phyloP scores from a whole-genome alignment of 805 yeast genomes.

The Lipomyces chichibuensis region DNA sequence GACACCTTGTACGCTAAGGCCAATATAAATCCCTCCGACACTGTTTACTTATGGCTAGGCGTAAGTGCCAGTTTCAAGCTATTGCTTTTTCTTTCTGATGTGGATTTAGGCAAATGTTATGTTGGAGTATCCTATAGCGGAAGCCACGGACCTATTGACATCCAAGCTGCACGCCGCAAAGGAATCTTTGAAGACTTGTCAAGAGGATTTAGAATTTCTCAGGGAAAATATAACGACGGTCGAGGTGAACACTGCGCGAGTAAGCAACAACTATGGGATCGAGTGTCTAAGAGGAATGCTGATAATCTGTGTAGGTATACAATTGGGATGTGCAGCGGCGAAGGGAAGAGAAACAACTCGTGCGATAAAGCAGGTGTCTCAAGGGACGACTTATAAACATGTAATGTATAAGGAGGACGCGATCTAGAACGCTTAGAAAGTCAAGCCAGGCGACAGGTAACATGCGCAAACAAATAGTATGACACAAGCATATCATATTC shows the following conservation, averaged over 20 bases:
- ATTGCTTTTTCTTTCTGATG: not conserved
- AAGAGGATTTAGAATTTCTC: constrained; percentile 81
- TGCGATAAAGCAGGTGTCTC: not conserved
- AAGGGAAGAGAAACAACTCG: constrained; percentile 30
- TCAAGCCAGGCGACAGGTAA: not conserved
- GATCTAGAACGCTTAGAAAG: not conserved
- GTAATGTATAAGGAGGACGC: constrained; percentile 1
- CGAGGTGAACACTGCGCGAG: constrained; percentile 95
- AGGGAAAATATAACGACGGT: constrained; percentile 92
- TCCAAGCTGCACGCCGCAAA: constrained; percentile 66
- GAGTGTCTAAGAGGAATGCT: not conserved
- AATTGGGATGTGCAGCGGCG: constrained; percentile 48
- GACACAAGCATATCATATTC: not conserved
- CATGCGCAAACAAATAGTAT: not conserved
- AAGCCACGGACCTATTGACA: constrained; percentile 73
- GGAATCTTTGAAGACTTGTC: constrained; percentile 60
- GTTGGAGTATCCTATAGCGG: constrained; percentile 90
- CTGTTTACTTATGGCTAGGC: constrained; percentile 93
- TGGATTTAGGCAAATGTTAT: constrained; percentile 73
- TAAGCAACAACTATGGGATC: constrained; percentile 9
- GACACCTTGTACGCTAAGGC: constrained; percentile 92
- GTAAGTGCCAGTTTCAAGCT: constrained; percentile 29
- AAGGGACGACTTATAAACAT: not conserved
- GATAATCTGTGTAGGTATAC: constrained; percentile 36
- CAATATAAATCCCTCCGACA: constrained; percentile 60